Conservation (phyloP, 2,329 filamentous ascomycete species). For the Biscogniauxia marginata region DNA sequence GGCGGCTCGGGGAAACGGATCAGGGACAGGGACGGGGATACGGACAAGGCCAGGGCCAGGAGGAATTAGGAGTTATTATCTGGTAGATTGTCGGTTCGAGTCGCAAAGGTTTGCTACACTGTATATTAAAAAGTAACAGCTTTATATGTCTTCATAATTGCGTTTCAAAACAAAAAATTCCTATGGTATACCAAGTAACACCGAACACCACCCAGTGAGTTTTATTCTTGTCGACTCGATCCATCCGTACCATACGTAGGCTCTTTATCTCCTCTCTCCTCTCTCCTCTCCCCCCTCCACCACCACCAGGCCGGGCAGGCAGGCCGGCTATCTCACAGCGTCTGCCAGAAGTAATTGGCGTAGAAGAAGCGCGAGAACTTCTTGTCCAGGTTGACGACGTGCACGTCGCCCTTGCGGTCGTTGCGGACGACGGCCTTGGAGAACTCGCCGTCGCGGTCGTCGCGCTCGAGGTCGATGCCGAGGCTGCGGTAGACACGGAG, state of each 20-base stretch:
- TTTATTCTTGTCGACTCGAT: neutral
- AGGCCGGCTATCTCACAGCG: too few species aligned
- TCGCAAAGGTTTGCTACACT: neutral
- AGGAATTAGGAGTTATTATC: neutral
- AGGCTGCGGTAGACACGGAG: conserved; percentile 89
- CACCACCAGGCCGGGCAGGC: too few species aligned
- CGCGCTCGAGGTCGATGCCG: conserved; percentile 82
- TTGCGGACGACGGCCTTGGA: conserved; percentile 83
- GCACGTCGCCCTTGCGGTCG: conserved; percentile 82
- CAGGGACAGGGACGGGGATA: too few species aligned
- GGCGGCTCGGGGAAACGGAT: neutral
- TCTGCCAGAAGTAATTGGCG: conserved; percentile 94
- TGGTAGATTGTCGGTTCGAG: neutral
- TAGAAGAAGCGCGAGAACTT: conserved; percentile 92
- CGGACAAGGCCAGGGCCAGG: too few species aligned
- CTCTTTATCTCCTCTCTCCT: conserved; percentile 3
- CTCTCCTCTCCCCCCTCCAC: conserved; percentile 8
- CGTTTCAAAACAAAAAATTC: neutral
- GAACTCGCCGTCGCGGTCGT: conserved; percentile 74
- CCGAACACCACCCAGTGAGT: neutral
- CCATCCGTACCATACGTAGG: conserved; percentile 5
- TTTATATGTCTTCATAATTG: neutral
- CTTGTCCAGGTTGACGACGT: conserved; percentile 90
- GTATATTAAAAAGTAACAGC: neutral
- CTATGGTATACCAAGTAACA: neutral